Percentiles rank a stretch among this genome's conserved stretches.
These are phyloP conservation scores for Plasmodiophora brassicae DNA, from an alignment of 208 protist genomes.

Conservation along the genomic window DNA sequence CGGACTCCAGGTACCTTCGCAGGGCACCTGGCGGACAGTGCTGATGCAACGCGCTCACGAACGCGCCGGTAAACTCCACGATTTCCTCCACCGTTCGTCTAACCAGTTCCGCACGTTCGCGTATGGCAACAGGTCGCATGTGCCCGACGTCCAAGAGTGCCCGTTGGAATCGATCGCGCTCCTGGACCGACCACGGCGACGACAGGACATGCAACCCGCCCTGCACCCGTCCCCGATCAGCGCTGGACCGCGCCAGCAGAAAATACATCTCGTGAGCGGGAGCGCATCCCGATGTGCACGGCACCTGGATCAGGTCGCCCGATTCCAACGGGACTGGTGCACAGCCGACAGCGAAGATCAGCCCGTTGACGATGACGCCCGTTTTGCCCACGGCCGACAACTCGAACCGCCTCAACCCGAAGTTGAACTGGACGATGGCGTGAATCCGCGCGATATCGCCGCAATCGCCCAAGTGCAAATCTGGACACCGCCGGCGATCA, in stretches of 20 bases:
- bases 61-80: neutral
- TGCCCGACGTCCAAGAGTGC: neutral
- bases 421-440: slow-evolving; percentile 16
- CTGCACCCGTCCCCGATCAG: neutral
- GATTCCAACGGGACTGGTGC: neutral
- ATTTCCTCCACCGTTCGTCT: neutral
- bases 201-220: neutral
- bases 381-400: neutral
- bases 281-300: neutral
- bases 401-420: neutral
- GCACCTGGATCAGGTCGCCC: neutral
- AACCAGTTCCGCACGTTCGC: neutral
- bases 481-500: neutral
- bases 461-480: slow-evolving; percentile 12
- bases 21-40: neutral
- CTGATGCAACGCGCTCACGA: neutral
- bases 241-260: neutral
- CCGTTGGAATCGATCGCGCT: slow-evolving; percentile 2
- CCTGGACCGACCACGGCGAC: neutral
- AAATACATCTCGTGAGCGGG: neutral
- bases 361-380: slow-evolving; percentile 2
- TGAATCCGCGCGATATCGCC: neutral
- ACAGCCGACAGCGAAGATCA: neutral
- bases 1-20: neutral
- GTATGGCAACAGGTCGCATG: neutral